Base-by-base conservation (phyloP, 2,329 filamentous ascomycete species). In the Dactylellina haptotyla region DNA sequence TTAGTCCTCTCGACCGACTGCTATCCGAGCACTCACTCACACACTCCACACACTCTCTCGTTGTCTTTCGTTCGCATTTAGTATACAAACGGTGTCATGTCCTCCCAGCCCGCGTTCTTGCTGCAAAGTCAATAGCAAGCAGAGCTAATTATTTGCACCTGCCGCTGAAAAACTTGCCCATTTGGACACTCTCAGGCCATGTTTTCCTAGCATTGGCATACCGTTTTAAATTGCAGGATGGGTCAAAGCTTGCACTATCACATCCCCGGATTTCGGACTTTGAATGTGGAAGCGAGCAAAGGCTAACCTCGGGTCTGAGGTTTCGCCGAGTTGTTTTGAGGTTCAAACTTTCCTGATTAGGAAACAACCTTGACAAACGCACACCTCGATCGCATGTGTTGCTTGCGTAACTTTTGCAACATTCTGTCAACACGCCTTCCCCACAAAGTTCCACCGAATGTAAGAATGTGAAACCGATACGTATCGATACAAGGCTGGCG, bases 161-260 rank as follows among this genome's bases (percentile, higher is more conserved):
- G 32, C 32, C 6, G 18, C 53, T 37, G 30, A 41, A 41, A 30
- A n/a, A 16, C 54, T 37, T n/a, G n/a, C n/a, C n/a, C n/a, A n/a
- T n/a, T n/a, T n/a, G n/a, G n/a, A 46, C 41, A 32, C 26, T 16
- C 12, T n/a, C 46, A 32, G 20, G 30, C 16, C 23, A 23, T 34
- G 25, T 37, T 43, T 53, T 12, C 30, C n/a, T n/a, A n/a, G n/a
- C n/a, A n/a, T n/a, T 28, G 32, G 25, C 20, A 28, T 50, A 4
- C 57, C 45, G 57, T 32, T 46, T 51, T 30, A 54, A 65, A 65
- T 57, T 65, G 39, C 61, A 64, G 53, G 26, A 65, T 26, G 39
- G 46, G 48, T 34, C 61, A 30, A 65, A 54, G 48, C 59, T 30
- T 25, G 20, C n/a, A n/a, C 20, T 50, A 28, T 50, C 46, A 26